Percentiles rank a stretch among this genome's conserved stretches.
Evolutionary conservation across 2,329 filamentous ascomycete species (phyloP).

Genomic region (Parascedosporium putredinis): DNA sequence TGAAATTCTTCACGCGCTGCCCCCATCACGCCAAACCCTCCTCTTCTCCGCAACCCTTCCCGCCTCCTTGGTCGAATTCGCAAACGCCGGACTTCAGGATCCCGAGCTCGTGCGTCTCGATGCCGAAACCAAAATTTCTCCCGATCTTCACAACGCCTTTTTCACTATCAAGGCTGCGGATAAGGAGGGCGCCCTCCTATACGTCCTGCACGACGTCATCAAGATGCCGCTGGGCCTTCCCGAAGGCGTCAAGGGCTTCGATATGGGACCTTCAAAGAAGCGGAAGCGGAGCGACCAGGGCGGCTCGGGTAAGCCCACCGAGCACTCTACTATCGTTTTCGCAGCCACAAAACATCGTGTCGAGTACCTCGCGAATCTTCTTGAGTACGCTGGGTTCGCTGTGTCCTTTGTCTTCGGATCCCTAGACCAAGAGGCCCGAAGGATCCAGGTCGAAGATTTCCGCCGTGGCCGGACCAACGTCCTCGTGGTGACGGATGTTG

Average conservation of each 20-base stretch:
- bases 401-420: constrained; percentile 93
- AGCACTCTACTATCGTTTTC: constrained; percentile 91
- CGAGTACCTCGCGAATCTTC: constrained; percentile 76
- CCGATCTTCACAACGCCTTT: constrained; percentile 90
- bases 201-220: constrained; percentile 85
- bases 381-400: constrained; percentile 73
- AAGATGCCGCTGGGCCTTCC: constrained; percentile 68
- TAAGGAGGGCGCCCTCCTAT: constrained; percentile 84
- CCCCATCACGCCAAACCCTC: constrained; percentile 74
- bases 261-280: constrained; percentile 50
- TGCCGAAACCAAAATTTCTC: constrained; percentile 90
- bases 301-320: constrained; percentile 61
- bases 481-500: constrained; percentile 91
- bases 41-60: constrained; percentile 93
- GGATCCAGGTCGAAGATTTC: constrained; percentile 86
- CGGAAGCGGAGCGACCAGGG: constrained; percentile 54
- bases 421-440: constrained; percentile 85
- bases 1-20: constrained; percentile 85
- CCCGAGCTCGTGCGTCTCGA: constrained; percentile 84
- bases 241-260: constrained; percentile 37
- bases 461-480: constrained; percentile 76
- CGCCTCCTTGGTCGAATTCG: constrained; percentile 91
- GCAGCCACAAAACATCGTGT: constrained; percentile 95
- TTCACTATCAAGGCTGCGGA: constrained; percentile 88
- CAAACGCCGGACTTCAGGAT: constrained; percentile 83